phyloP scores from a whole-genome alignment of 2,329 filamentous ascomycete genomes.

The Penicillium fuscoglaucum region DNA sequence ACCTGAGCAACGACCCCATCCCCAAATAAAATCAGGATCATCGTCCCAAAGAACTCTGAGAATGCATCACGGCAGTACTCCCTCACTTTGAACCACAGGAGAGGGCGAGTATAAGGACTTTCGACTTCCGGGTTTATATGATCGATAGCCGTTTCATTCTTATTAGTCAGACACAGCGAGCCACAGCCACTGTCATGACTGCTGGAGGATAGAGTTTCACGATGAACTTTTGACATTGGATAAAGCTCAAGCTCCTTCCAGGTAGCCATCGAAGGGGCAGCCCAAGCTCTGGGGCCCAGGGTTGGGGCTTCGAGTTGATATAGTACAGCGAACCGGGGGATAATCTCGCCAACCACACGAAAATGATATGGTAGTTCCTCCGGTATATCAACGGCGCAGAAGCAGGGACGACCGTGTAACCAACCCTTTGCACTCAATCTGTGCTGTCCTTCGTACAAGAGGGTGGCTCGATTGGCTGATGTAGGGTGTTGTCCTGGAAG shows the following conservation, averaged over 20 bases:
- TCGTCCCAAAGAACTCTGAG: conserved; percentile 67
- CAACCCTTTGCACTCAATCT: not conserved
- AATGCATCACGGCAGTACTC: conserved; percentile 58
- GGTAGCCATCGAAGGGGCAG: conserved; percentile 10
- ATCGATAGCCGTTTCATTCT: conserved; percentile 20
- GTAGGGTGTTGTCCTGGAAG: conserved; percentile 11
- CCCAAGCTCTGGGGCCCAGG: not conserved
- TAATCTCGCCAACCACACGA: not conserved
- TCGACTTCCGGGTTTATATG: conserved; percentile 14
- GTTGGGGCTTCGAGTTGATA: conserved; percentile 10
- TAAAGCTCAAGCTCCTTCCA: conserved; percentile 8
- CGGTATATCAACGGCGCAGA: conserved; percentile 19
- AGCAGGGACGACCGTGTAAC: conserved; percentile 20
- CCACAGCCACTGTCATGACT: conserved; percentile 21
- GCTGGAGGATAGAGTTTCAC: conserved; percentile 12
- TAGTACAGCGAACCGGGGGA: not conserved
- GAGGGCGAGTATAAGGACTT: conserved; percentile 12
- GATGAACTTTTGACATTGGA: conserved; percentile 21
- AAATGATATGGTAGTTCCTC: not conserved
- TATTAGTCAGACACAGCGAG: conserved; percentile 20
- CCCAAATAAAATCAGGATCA: conserved; percentile 68
- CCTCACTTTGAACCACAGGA: conserved; percentile 57
- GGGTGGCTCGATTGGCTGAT: conserved; percentile 14
- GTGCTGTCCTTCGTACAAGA: conserved; percentile 1
- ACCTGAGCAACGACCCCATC: conserved; percentile 72